Evolutionary conservation across 2,329 filamentous ascomycete species (phyloP).

Genomic region (Sporothrix brasiliensis): DNA sequence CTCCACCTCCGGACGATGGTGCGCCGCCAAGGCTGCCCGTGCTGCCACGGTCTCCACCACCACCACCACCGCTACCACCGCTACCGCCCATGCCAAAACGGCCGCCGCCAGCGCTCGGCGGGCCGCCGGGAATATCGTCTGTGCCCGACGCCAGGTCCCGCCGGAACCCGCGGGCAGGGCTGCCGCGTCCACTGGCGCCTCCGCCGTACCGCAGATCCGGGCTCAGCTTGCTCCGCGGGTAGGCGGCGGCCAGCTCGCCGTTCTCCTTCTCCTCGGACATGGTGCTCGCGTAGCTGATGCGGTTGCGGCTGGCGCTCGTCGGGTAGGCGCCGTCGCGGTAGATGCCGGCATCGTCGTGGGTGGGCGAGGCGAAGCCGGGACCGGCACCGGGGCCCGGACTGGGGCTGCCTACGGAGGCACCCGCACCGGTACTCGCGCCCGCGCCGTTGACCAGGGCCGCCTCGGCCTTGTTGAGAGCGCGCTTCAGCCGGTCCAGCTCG

Average conservation of each 20-base stretch:
- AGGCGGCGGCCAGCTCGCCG: slow-evolving; percentile 49
- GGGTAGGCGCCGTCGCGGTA: slow-evolving; percentile 57
- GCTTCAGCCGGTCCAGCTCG: slow-evolving; percentile 91
- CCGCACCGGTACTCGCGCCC: neutral
- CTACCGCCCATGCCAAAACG: neutral
- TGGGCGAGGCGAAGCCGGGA: slow-evolving; percentile 53
- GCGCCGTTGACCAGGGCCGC: slow-evolving; percentile 40
- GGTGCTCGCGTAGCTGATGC: slow-evolving; percentile 65
- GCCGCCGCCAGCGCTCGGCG: slow-evolving; percentile 33
- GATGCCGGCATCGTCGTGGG: slow-evolving; percentile 61
- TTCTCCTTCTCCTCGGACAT: slow-evolving; percentile 80
- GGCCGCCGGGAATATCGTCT: slow-evolving; percentile 35
- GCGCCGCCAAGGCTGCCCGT: slow-evolving; percentile 30
- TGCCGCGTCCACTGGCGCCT: slow-evolving; percentile 59
- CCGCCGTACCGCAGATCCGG: slow-evolving; percentile 56
- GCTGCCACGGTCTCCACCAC: neutral
- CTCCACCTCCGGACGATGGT: slow-evolving; percentile 18
- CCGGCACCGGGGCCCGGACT: slow-evolving; percentile 40
- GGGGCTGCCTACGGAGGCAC: too few species aligned
- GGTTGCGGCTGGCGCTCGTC: slow-evolving; percentile 48
- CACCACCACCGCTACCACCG: neutral
- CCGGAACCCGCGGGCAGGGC: slow-evolving; percentile 60
- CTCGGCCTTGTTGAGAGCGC: slow-evolving; percentile 70
- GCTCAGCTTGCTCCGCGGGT: slow-evolving; percentile 57
- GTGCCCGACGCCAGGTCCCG: slow-evolving; percentile 38